Evolutionary conservation across 257 asterid genomes (phyloP).

Genomic region (Eucommia ulmoides): DNA sequence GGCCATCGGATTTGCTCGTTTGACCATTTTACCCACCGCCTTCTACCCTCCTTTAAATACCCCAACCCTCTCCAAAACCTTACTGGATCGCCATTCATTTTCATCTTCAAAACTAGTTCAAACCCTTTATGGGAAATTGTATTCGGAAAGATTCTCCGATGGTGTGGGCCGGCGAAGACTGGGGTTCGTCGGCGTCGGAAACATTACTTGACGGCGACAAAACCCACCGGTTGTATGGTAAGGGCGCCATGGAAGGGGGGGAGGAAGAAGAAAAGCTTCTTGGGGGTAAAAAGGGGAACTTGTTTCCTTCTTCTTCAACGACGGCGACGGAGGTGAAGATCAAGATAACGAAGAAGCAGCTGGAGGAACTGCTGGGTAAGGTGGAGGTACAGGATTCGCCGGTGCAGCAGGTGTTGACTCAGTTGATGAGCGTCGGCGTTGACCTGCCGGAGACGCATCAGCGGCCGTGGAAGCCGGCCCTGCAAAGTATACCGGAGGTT

Average conservation of each 20-base stretch:
- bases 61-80: slow-evolving; percentile 4
- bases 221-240: no score
- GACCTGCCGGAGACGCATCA: slow-evolving; percentile 18
- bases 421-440: slow-evolving; percentile 16
- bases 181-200: slow-evolving; percentile 30
- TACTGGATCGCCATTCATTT: neutral
- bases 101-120: neutral
- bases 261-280: slow-evolving; percentile 3
- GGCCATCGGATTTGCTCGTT: neutral
- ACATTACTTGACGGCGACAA: neutral
- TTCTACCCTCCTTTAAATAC: neutral
- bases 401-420: slow-evolving; percentile 23
- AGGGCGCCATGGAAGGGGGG: neutral
- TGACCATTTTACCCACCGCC: neutral
- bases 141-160: slow-evolving; percentile 29
- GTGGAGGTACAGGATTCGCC: slow-evolving; percentile 23
- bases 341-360: slow-evolving; percentile 41
- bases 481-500: slow-evolving; percentile 44
- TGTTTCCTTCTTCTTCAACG: neutral
- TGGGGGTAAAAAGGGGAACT: slow-evolving; percentile 1
- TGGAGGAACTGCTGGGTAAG: slow-evolving; percentile 27
- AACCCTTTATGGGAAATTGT: slow-evolving; percentile 47
- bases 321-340: slow-evolving; percentile 40
- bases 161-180: slow-evolving; percentile 65
- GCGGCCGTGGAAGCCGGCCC: slow-evolving; percentile 35